Conservation (phyloP, 208 protist genomes). For the Leishmania turanica region DNA sequence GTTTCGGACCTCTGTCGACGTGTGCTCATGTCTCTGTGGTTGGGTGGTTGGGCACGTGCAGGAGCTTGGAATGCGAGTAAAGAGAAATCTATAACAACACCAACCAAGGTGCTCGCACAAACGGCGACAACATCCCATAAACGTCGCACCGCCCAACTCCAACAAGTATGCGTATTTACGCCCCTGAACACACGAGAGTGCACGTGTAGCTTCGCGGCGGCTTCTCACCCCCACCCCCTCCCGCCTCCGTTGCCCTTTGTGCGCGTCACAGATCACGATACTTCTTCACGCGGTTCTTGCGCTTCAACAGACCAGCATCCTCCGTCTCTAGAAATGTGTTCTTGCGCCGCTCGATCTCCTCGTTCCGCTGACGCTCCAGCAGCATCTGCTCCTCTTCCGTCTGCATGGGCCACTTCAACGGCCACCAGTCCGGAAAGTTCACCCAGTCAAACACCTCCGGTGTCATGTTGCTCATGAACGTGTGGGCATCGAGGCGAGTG, state of each 20-base stretch:
- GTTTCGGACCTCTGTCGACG: not conserved
- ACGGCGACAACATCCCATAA: not conserved
- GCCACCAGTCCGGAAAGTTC: slow-evolving; percentile 92
- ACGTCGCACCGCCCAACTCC: not conserved
- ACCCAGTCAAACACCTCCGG: slow-evolving; percentile 89
- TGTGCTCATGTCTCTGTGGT: not conserved
- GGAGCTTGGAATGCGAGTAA: not conserved
- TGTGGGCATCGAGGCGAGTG: slow-evolving; percentile 71
- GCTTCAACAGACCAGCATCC: slow-evolving; percentile 74
- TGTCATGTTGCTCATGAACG: slow-evolving; percentile 82
- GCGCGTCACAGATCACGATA: slow-evolving; percentile 58
- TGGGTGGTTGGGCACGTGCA: not conserved
- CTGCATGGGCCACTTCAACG: slow-evolving; percentile 75
- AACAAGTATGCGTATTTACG: not conserved
- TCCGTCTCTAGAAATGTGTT: slow-evolving; percentile 72
- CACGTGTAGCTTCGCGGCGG: too few relatives aligned
- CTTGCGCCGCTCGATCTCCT: slow-evolving; percentile 80
- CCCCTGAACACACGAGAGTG: not conserved
- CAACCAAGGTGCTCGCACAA: not conserved
- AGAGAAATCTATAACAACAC: not conserved
- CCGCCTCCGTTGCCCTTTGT: not conserved
- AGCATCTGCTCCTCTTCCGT: slow-evolving; percentile 82
- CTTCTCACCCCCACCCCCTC: not conserved
- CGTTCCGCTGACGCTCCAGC: slow-evolving; percentile 70
- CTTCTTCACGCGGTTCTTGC: slow-evolving; percentile 64